Evolutionary conservation across 169 alveolate species (phyloP), one percentile per base, ranked within the genome.

Genomic region (Plasmodium yoelii): DNA sequence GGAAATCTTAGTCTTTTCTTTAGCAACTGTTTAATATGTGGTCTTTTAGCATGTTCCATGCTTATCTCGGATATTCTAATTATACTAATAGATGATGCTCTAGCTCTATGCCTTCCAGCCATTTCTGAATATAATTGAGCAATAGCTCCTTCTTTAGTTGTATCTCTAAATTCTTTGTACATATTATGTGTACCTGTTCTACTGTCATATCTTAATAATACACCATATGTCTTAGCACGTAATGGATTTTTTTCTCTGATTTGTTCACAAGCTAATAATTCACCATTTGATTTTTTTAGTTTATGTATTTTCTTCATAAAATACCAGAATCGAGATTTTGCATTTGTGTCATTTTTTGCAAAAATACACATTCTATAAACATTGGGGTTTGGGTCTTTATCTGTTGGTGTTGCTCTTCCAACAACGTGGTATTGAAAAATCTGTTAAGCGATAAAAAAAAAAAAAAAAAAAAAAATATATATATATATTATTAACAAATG

Each of bases 111-210:
- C 63, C 99, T 95, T 47, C 99, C 99, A 13, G 99, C 98, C 99
- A 98, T 97, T 93, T 99, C 99, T 92, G 97, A 96, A 82, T 96
- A 97, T 92, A 98, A 92, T 95, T 98, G 99, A 28, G 99, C 94
- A 65, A 98, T 97, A 44, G 99, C 99, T 44, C 99, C 99, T 86
- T 96, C 95, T 90, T 96, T 94, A 73, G 99, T 92, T 77, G 96
- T 82, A 91, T 97, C 99, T 93, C 99, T 96, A 96, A 93, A 97
- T 96, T 99, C 99, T 95, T 98, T 99, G 97, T 99, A 99, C 99
- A 99, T 98, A 97, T 98, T 98, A 93, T 98, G 99, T 69, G 98
- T 97, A 77, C 99, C 99, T 59, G 99, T 98, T 92, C 99, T 98
- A 91, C 99, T 96, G 94, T 98, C 97, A 94, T 98, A 99, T 84